Evolutionary conservation across 768 basidiomycete species (phyloP), one percentile per base, ranked within the genome.

Genomic region (Lactarius sp.): DNA sequence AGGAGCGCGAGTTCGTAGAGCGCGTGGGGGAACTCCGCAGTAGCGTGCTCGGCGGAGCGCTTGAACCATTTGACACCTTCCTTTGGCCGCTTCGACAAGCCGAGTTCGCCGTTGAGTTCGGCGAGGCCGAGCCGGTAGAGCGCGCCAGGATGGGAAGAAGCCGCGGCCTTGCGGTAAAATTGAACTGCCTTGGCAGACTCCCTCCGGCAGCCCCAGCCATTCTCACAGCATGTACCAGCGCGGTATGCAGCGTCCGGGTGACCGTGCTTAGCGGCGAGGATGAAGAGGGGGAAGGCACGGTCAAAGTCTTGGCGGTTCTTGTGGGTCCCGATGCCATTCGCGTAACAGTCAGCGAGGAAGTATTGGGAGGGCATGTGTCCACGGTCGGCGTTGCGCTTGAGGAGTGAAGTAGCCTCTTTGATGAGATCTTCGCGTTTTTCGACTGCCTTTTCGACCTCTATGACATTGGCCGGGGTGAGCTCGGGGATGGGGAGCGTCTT

Each of bases 61-160:
- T 98, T 98, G 66, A 99, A 83, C 94, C 95, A 98, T 77, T 97
- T 97, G 69, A 98, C 92, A 63, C 97, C 97, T 74, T 98, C 97
- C 76, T 92, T 92, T 6, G 94, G 92, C 52, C 88, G 85, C 73
- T 88, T 90, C 31, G 86, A 81, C 16, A 95, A 78, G 0, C 92
- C 87, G 2, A 99, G 82, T 74, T 97, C 93, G 66, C 96, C 96
- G 69, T 98, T 98, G 60, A 99, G 84, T 73, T 98, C 96, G 31
- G 90, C 92, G 62, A 94, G 91, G 6, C 96, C 97, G 31, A 99
- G 85, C 16, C 97, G 89, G 74, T 98, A 98, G 87, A 98, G 91
- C 0, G 97, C 92, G 16, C 93, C 94, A 0, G 94, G 94, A 68
- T 98, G 95, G 13, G 88, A 81, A 0, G 92, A 85, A 0, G 94